Evolutionary conservation across 148 eudicot species (phyloP), one percentile per base, ranked within the genome.

Genomic region (Limonium bicolor): DNA sequence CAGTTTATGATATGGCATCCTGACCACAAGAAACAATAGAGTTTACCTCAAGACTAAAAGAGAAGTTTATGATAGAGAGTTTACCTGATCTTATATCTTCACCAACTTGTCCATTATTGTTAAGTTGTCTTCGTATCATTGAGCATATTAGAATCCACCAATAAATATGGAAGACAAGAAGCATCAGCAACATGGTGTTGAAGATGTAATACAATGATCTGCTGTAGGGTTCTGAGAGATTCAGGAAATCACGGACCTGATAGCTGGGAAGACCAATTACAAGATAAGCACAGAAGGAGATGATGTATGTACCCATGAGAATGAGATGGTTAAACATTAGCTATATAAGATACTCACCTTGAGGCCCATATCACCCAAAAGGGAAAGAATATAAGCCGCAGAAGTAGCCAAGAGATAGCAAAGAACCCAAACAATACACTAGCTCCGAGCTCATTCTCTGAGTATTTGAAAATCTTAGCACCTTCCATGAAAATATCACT

Each of bases 31-130:
- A n/a, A n/a, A n/a, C n/a, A n/a, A n/a, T n/a, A n/a, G n/a, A n/a
- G n/a, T n/a, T n/a, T n/a, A n/a, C n/a, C n/a, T n/a, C 15, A 36
- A 36, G n/a, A 36, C 6, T 9, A 14, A 13, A 32, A 32, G 18
- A 14, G 12, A 36, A 36, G 12, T 20, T 22, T 18, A 36, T 45
- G 4, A 13, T 13, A 30, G 41, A 54, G 25, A 15, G 41, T 20
- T 59, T 58, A 85, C 99, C 99, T 35, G 93, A 81, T 71, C 99
- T 70, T 55, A 92, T 81, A 59, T 85, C 99, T 76, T 85, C 99
- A 20, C 99, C 99, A 52, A 92, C 88, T 64, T 85, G 61, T 48
- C 99, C 99, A 62, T 67, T 73, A 48, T 84, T 92, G 60, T 72
- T 61, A 54, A 85, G 74, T 64, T 81, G 99, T 61, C 68, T 77